A percentile compares a stretch with the other conserved stretches of the same genome.
phyloP scores from a whole-genome alignment of 2,329 filamentous ascomycete genomes.

The Cladosporium oxysporum region DNA sequence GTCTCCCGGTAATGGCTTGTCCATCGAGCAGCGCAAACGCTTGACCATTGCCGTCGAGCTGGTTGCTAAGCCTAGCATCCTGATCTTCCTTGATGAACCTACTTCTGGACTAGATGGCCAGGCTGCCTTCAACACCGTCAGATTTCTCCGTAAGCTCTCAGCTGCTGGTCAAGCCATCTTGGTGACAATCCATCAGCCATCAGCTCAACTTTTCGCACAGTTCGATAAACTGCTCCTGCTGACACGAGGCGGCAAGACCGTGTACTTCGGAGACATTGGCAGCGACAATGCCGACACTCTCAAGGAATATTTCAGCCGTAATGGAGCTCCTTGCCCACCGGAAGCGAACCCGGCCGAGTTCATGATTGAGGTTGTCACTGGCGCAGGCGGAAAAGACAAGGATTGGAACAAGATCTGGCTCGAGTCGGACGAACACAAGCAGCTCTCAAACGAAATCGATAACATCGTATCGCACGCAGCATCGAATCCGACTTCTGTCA shows the following conservation, averaged over 20 bases:
- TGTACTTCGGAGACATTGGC: conserved; percentile 64
- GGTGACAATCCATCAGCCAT: conserved; percentile 71
- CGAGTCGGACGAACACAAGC: conserved; percentile 36
- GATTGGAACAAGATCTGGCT: conserved; percentile 50
- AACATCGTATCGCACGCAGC: conserved; percentile 42
- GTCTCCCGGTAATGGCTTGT: conserved; percentile 56
- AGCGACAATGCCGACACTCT: conserved; percentile 42
- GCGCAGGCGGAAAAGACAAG: conserved; percentile 37
- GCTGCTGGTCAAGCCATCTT: conserved; percentile 67
- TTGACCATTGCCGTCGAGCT: conserved; percentile 60
- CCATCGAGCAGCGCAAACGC: conserved; percentile 60
- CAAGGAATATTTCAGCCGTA: conserved; percentile 52
- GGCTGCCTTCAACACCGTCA: conserved; percentile 54
- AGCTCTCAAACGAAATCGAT: conserved; percentile 44
- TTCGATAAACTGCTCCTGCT: conserved; percentile 68
- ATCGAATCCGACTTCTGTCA: conserved; percentile 39
- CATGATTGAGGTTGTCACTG: conserved; percentile 54
- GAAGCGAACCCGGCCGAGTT: conserved; percentile 58
- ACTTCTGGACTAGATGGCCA: conserved; percentile 62
- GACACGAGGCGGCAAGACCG: conserved; percentile 63
- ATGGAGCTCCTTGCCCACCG: conserved; percentile 55
- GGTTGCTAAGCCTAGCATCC: conserved; percentile 58
- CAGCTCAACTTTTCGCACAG: conserved; percentile 64
- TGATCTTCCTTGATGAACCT: conserved; percentile 65
- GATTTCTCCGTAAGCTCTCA: conserved; percentile 67